A percentile compares a stretch with the other conserved stretches of the same genome.
Conservation (phyloP, 2,329 filamentous ascomycete genomes). For the Aspergillus glaucus region DNA sequence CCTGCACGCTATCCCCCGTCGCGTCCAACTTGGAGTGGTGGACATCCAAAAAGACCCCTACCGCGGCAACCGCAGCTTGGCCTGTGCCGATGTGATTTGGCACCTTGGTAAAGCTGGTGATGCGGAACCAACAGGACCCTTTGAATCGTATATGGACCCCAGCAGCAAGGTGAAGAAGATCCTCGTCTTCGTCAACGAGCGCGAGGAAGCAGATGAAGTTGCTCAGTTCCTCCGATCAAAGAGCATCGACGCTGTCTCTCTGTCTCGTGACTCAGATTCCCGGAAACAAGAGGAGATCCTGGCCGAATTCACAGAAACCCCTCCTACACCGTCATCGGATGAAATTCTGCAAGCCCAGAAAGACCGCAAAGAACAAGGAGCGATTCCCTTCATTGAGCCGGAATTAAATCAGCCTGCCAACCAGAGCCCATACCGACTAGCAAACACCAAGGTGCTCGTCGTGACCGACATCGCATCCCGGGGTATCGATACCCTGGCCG, state of each 20-base stretch:
- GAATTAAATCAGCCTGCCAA: slow-evolving; percentile 8
- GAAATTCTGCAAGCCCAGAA: slow-evolving; percentile 28
- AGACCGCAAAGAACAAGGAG: slow-evolving; percentile 26
- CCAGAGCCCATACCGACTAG: slow-evolving; percentile 42
- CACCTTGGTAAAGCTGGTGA: slow-evolving; percentile 76
- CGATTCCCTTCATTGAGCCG: slow-evolving; percentile 36
- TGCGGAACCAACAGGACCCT: slow-evolving; percentile 22
- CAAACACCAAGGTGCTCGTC: slow-evolving; percentile 83
- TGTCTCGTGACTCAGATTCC: slow-evolving; percentile 78
- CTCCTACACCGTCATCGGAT: slow-evolving; percentile 29
- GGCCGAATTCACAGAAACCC: slow-evolving; percentile 58
- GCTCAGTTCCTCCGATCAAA: slow-evolving; percentile 73
- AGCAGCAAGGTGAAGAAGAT: slow-evolving; percentile 65
- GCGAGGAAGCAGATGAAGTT: slow-evolving; percentile 77
- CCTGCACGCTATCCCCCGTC: slow-evolving; percentile 87
- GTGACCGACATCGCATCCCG: slow-evolving; percentile 88
- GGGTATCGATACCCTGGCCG: slow-evolving; percentile 88
- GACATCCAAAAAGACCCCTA: slow-evolving; percentile 92
- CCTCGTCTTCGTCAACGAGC: slow-evolving; percentile 94
- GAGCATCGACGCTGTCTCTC: slow-evolving; percentile 78
- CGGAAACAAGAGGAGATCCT: slow-evolving; percentile 72
- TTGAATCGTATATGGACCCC: slow-evolving; percentile 35
- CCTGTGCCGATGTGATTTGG: slow-evolving; percentile 92
- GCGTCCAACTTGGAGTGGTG: slow-evolving; percentile 88
- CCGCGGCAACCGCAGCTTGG: slow-evolving; percentile 83